Evolutionary conservation across 2,329 filamentous ascomycete species (phyloP).

Genomic region (Ophiostoma triangulosporum): DNA sequence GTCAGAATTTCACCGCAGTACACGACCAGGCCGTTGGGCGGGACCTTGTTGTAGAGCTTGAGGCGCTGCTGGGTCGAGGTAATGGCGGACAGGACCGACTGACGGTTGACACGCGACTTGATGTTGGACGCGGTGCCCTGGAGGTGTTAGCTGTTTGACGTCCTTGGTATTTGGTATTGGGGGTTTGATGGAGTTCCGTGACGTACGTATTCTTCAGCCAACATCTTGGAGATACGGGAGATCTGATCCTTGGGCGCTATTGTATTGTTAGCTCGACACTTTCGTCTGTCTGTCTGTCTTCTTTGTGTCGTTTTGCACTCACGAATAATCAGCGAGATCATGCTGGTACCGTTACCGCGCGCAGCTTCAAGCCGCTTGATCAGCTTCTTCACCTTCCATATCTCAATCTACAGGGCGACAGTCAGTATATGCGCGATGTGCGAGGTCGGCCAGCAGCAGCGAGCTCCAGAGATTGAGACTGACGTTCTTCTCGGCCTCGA

Average conservation of each 20-base stretch:
- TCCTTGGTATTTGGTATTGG: too few relatives aligned
- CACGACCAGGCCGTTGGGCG: slow-evolving; percentile 90
- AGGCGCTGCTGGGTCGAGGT: slow-evolving; percentile 98
- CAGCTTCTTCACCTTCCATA: slow-evolving; percentile 99
- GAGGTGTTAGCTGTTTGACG: slow-evolving; percentile 8
- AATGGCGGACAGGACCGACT: slow-evolving; percentile 94
- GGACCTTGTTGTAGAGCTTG: slow-evolving; percentile 98
- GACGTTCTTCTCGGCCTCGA: slow-evolving; percentile 95
- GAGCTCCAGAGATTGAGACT: slow-evolving; percentile 21
- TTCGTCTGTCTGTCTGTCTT: background rate
- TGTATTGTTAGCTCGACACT: slow-evolving; percentile 2
- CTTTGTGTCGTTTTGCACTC: slow-evolving; percentile 34
- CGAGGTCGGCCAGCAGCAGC: background rate
- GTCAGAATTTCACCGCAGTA: slow-evolving; percentile 99
- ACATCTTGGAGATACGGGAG: slow-evolving; percentile 94
- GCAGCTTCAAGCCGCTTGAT: slow-evolving; percentile 97
- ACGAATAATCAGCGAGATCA: slow-evolving; percentile 97
- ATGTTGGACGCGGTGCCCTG: slow-evolving; percentile 98
- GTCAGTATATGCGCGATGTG: slow-evolving; percentile 9
- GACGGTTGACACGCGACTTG: slow-evolving; percentile 97
- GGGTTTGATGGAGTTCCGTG: background rate
- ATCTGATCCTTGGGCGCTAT: slow-evolving; percentile 83
- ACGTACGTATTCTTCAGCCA: slow-evolving; percentile 98
- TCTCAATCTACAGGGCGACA: slow-evolving; percentile 42
- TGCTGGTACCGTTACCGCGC: slow-evolving; percentile 95